A percentile compares a stretch with the other conserved stretches of the same genome.
These are phyloP conservation scores for Sporopachydermia lactativora DNA, from an alignment of 805 yeast species.

Conservation along the genomic window DNA sequence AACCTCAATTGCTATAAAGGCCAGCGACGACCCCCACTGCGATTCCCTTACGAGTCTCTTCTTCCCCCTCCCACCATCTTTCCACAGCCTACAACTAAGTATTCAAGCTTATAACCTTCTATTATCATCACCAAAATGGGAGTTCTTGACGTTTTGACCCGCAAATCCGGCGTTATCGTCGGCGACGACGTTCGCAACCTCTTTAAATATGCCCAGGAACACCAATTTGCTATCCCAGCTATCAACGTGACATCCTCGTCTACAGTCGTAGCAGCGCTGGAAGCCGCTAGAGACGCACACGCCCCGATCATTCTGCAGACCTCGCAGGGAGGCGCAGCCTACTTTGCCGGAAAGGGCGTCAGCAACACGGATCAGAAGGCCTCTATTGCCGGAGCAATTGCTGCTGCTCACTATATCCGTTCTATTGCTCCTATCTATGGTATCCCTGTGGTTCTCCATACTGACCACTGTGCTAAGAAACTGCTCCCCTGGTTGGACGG, in stretches of 20 bases:
- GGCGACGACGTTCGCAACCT: conserved; percentile 80
- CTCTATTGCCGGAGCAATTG: conserved; percentile 85
- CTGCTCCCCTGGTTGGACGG: conserved; percentile 98
- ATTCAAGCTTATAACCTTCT: no score
- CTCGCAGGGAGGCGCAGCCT: conserved; percentile 99
- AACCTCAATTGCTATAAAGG: no score
- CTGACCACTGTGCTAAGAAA: conserved; percentile 98
- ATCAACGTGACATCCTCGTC: conserved; percentile 97
- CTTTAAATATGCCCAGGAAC: conserved; percentile 84
- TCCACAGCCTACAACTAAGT: no score
- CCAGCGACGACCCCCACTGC: no score
- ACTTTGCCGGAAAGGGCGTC: conserved; percentile 99
- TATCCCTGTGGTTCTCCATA: conserved; percentile 91
- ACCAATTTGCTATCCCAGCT: conserved; percentile 96
- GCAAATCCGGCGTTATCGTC: conserved; percentile 96
- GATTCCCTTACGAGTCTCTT: no score
- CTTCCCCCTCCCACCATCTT: no score
- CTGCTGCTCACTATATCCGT: conserved; percentile 97
- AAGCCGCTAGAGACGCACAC: conserved; percentile 90
- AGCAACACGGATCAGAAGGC: conserved; percentile 87
- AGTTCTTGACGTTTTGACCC: conserved; percentile 60
- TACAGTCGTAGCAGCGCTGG: conserved; percentile 91
- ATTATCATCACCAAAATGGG: conserved; percentile 31
- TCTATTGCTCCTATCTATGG: conserved; percentile 93
- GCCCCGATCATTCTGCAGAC: conserved; percentile 95